phyloP scores from a whole-genome alignment of 176 grass and related monocot species.

The Lolium rigidum region DNA sequence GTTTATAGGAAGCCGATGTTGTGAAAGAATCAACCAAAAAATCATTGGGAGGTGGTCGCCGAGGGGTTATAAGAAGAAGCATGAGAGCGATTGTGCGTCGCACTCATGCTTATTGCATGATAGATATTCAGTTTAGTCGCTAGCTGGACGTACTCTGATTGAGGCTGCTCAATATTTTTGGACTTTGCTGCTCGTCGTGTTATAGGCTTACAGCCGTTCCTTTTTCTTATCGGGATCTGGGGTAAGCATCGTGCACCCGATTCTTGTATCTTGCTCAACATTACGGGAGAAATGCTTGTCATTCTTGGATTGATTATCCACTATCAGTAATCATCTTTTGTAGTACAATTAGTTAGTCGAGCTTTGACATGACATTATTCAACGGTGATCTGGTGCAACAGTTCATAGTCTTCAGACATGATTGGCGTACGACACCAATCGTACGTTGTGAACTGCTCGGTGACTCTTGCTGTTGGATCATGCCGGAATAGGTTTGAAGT shows the following conservation, averaged over 20 bases:
- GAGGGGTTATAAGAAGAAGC: no score
- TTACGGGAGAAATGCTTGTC: not conserved
- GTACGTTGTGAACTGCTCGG: constrained; percentile 5
- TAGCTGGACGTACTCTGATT: constrained; percentile 27
- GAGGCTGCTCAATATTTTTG: not conserved
- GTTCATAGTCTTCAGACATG: not conserved
- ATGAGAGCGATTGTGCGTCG: constrained; percentile 22
- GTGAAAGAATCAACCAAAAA: constrained; percentile 8
- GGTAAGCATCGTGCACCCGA: not conserved
- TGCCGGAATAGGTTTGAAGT: constrained; percentile 17
- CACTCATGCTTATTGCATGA: constrained; percentile 36
- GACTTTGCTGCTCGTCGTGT: no score
- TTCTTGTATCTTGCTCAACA: not conserved
- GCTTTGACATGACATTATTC: no score
- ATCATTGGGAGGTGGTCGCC: not conserved
- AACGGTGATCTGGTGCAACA: no score
- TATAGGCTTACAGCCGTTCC: not conserved
- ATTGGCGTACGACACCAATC: not conserved
- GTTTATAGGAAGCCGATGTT: no score
- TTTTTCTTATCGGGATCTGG: not conserved
- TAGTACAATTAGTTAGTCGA: no score
- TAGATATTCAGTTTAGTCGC: constrained; percentile 35
- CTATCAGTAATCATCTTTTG: no score
- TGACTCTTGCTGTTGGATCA: constrained; percentile 25
- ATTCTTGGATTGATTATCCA: not conserved